A percentile compares a stretch with the other conserved stretches of the same genome.
Evolutionary conservation across 78 protist species (phyloP).

Genomic region (Cavenderia fasciculata): DNA sequence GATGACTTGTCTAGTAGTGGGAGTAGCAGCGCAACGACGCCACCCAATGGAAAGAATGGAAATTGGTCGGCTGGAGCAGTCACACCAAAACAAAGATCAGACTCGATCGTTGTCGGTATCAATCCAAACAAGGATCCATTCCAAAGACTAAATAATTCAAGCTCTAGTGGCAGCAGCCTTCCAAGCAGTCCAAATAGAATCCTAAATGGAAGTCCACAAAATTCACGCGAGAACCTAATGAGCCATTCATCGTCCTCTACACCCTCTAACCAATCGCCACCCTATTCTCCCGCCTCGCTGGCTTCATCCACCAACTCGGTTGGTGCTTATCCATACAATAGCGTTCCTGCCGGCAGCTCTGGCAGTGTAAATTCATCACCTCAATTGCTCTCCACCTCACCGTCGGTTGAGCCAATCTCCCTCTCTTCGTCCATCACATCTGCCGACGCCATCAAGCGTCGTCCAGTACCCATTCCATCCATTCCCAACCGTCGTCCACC

Average conservation of each 20-base stretch:
- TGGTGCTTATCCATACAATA: not conserved
- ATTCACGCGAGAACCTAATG: too few species aligned
- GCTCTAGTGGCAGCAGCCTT: too few species aligned
- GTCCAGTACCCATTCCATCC: constrained; percentile 27
- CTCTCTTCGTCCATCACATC: too few species aligned
- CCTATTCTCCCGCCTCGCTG: too few species aligned
- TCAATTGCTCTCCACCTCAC: too few species aligned
- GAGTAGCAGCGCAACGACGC: too few species aligned
- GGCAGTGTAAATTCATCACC: not conserved
- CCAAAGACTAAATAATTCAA: too few species aligned
- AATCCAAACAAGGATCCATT: not conserved
- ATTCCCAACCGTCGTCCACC: constrained; percentile 18
- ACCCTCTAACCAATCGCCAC: not conserved
- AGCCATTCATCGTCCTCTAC: not conserved
- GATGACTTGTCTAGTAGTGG: too few species aligned
- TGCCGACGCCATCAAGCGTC: not conserved
- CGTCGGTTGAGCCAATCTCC: too few species aligned
- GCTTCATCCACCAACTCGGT: not conserved
- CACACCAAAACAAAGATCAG: not conserved
- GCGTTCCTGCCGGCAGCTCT: not conserved
- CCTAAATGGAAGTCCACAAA: too few species aligned
- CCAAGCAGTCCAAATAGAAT: too few species aligned
- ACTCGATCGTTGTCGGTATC: not conserved
- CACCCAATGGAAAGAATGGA: not conserved
- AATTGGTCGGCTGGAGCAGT: constrained; percentile 1